These are phyloP conservation scores for Botrytis aclada DNA, from an alignment of 2,329 filamentous ascomycete genomes.

Conservation along the genomic window DNA sequence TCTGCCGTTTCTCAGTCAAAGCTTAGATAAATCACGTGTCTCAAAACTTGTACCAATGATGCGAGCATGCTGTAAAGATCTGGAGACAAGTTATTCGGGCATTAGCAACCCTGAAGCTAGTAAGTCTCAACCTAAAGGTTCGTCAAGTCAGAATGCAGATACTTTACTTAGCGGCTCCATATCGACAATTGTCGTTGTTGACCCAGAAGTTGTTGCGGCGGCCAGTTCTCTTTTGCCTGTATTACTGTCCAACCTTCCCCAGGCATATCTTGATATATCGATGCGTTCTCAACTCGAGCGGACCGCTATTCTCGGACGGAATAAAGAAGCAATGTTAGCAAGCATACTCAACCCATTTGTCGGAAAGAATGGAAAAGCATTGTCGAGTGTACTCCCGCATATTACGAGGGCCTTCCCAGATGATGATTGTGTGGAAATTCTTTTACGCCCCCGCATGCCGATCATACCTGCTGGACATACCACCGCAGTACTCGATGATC, in stretches of 20 bases:
- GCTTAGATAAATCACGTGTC: conserved; percentile 63
- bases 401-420: conserved; percentile 63
- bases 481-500: background rate
- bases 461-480: conserved; percentile 35
- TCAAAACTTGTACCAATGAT: conserved; percentile 61
- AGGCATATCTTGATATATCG: conserved; percentile 65
- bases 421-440: conserved; percentile 66
- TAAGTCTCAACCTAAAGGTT: conserved; percentile 35
- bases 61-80: conserved; percentile 69
- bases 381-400: conserved; percentile 77
- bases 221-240: conserved; percentile 61
- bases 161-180: conserved; percentile 53
- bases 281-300: conserved; percentile 75
- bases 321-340: conserved; percentile 71
- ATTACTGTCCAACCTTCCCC: conserved; percentile 61
- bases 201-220: conserved; percentile 49
- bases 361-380: conserved; percentile 59
- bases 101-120: conserved; percentile 25
- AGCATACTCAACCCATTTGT: conserved; percentile 77
- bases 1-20: conserved; percentile 53
- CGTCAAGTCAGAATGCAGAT: conserved; percentile 61
- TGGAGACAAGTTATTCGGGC: conserved; percentile 51
- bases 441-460: conserved; percentile 56
- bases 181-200: conserved; percentile 39
- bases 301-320: conserved; percentile 68